Evolutionary conservation across 2,329 filamentous ascomycete genomes (phyloP), one percentile per base, ranked within the genome.

Genomic region (Pyrenophora seminiperda): DNA sequence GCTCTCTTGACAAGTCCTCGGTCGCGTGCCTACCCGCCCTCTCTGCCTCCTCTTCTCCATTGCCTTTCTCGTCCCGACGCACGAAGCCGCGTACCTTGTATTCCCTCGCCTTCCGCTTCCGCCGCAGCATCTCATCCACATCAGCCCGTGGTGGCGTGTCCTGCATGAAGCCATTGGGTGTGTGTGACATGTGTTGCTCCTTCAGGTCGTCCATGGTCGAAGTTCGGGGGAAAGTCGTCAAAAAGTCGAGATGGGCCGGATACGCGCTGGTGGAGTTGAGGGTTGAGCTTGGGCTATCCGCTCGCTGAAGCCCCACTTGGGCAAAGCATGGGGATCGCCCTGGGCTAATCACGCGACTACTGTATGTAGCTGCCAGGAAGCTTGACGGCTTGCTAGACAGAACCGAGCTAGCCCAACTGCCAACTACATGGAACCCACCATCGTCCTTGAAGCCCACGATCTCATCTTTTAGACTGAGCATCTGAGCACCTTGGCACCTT

Each of bases 91-190:
- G 50, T 62, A 72, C 71, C 70, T 80, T 80, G 69, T 80, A 78
- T 66, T 80, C 77, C 22, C 78, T 68, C 37, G 77, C 77, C 59
- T 80, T 80, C 37, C 78, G 70, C 67, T 80, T 80, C 59, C 77
- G 70, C 17, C 77, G 70, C 60, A 80, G 58, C 31, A 79, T 78
- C 57, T 79, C 76, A 64, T 80, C 77, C 48, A 80, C 77, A 45
- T 79, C 77, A 42, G 73, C 67, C 43, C 76, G 73, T 43, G 74
- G 74, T 36, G 75, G 76, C 19, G 69, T 64, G 36, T 72, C 68
- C 20, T 64, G 66, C 47, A 69, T 59, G 30, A 61, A 67, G 22
- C 51, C 52, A 44, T 40, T 50, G 9, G 57, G 32, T 45, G 63
- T 53, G 53, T 62, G 56, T 42, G 62, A 44, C 49, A 63, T 62